Evolutionary conservation across 2,329 filamentous ascomycete genomes (phyloP).

Genomic region (Alternaria panax): DNA sequence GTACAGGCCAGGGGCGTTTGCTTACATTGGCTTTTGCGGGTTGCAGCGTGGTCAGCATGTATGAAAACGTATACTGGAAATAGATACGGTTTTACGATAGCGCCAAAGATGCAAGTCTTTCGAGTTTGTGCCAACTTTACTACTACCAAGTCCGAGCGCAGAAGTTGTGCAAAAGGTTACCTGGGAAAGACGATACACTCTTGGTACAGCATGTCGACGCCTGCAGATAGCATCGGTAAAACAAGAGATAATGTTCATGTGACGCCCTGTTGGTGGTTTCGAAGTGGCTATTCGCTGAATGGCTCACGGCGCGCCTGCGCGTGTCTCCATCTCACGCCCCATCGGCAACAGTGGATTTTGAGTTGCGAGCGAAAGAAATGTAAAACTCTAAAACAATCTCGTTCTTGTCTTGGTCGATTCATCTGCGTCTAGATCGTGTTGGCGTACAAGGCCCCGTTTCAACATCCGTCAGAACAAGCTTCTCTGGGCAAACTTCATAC

Average conservation of each 20-base stretch:
- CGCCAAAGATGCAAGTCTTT: too few species aligned
- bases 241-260: not conserved
- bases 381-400: not conserved
- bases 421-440: not conserved
- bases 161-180: not conserved
- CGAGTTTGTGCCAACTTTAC: too few species aligned
- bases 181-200: not conserved
- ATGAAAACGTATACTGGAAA: too few species aligned
- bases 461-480: not conserved
- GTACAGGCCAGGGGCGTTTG: not conserved
- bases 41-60: too few species aligned
- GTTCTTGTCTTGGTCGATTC: not conserved
- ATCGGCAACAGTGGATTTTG: not conserved
- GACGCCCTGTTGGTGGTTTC: not conserved
- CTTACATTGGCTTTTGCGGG: not conserved
- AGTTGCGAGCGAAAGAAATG: not conserved
- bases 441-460: not conserved
- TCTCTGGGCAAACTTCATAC: constrained; percentile 1
- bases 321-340: not conserved
- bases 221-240: not conserved
- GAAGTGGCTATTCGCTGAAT: not conserved
- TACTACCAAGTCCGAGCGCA: too few species aligned
- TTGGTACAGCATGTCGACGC: not conserved
- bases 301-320: not conserved
- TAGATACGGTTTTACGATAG: too few species aligned